Percentiles rank a stretch among this genome's conserved stretches.
Conservation (phyloP, 208 protist genomes). For the Phytomonas sp. region DNA sequence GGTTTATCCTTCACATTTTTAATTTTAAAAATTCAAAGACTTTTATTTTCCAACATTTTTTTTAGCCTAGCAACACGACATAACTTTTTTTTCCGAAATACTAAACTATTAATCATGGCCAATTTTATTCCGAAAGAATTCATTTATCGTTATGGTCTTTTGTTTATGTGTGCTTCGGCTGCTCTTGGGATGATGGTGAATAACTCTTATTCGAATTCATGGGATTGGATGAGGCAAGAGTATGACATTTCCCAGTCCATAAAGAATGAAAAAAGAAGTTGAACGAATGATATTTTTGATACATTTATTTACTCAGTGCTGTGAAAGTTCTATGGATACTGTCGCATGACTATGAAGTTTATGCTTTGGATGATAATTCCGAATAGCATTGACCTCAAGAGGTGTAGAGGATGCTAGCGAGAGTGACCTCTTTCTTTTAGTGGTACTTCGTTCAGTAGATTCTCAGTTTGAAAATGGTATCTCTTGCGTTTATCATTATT, state of each 20-base stretch:
- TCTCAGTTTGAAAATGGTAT: neutral
- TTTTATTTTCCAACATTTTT: neutral
- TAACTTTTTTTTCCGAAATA: conserved; percentile 13
- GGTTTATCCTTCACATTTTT: neutral
- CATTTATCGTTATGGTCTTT: conserved; percentile 62
- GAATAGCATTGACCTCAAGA: neutral
- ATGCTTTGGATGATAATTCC: neutral
- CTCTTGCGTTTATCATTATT: neutral
- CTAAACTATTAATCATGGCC: conserved; percentile 19
- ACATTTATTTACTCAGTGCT: neutral
- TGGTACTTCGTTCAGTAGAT: neutral
- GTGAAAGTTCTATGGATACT: neutral
- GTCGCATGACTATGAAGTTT: neutral
- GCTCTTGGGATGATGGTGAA: conserved; percentile 39
- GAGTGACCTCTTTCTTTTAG: neutral
- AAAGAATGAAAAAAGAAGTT: conserved; percentile 16
- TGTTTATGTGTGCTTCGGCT: conserved; percentile 69
- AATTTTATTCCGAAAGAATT: conserved; percentile 35
- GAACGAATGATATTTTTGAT: conserved; percentile 9
- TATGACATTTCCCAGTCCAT: conserved; percentile 21
- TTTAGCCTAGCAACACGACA: neutral
- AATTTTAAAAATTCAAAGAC: conserved; percentile 1
- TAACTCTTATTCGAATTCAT: conserved; percentile 31
- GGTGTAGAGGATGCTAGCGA: neutral
- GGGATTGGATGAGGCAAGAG: conserved; percentile 63